Percentiles rank a stretch among this genome's conserved stretches.
phyloP scores from a whole-genome alignment of 495 filamentous ascomycete species.

The Podospora didyma region DNA sequence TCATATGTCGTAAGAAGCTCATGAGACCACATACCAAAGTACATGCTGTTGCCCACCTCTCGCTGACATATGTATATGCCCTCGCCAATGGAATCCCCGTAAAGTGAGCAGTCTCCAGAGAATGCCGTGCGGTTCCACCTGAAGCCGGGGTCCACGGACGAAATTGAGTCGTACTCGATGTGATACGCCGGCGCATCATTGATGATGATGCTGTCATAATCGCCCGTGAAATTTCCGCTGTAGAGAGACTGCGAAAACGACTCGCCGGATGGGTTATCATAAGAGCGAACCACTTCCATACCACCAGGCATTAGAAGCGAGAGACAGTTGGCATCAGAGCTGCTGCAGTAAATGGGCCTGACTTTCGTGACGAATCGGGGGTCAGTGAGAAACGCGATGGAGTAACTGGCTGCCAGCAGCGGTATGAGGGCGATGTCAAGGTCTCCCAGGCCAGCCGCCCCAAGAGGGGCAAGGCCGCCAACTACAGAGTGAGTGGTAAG shows the following conservation, averaged over 20 bases:
- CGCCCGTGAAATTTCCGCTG: slow-evolving; percentile 7
- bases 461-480: slow-evolving; percentile 5
- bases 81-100: neutral
- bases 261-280: neutral
- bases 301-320: slow-evolving; percentile 9
- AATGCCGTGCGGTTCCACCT: neutral
- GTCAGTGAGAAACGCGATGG: slow-evolving; percentile 9
- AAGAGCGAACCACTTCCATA: slow-evolving; percentile 8
- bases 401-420: slow-evolving; percentile 2
- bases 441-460: neutral
- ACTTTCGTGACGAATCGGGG: slow-evolving; percentile 11
- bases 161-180: slow-evolving; percentile 7
- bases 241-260: slow-evolving; percentile 4
- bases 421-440: slow-evolving; percentile 3
- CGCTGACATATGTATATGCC: slow-evolving; percentile 5
- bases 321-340: slow-evolving; percentile 1
- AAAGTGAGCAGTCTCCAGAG: slow-evolving; percentile 5
- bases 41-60: slow-evolving; percentile 3
- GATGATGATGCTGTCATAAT: slow-evolving; percentile 10
- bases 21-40: neutral
- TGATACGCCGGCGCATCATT: slow-evolving; percentile 8
- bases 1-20: no score
- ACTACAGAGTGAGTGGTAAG: neutral
- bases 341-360: slow-evolving; percentile 3
- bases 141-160: neutral